Conservation (phyloP, 768 basidiomycete genomes). For the Sporobolomyces roseus region DNA sequence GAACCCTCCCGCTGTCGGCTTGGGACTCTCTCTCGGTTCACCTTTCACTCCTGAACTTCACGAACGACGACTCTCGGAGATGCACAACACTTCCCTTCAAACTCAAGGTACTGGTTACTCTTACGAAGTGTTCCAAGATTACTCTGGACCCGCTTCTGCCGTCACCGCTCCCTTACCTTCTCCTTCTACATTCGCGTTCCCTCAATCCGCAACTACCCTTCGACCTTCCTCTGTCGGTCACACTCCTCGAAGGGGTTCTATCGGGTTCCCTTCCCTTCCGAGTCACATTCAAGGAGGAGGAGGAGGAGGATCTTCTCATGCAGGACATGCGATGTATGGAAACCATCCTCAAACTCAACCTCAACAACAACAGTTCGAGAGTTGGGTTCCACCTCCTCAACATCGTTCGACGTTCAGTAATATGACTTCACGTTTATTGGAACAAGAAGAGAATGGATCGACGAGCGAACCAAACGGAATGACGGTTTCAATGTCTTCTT, state of each 20-base stretch:
- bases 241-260: neutral
- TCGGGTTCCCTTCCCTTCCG: conserved; percentile 22
- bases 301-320: too few species aligned
- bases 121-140: conserved; percentile 19
- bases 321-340: too few species aligned
- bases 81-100: conserved; percentile 7
- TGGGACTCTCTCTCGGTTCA: conserved; percentile 4
- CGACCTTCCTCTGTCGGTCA: neutral
- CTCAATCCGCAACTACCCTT: neutral
- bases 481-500: too few species aligned
- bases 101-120: conserved; percentile 8
- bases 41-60: conserved; percentile 12
- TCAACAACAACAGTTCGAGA: too few species aligned
- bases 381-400: neutral
- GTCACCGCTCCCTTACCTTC: neutral
- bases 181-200: neutral
- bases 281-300: neutral
- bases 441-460: conserved; percentile 17
- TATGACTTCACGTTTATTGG: conserved; percentile 23
- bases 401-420: conserved; percentile 5
- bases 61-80: conserved; percentile 27
- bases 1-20: neutral
- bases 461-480: neutral
- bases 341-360: neutral
- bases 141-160: too few species aligned